phyloP scores from a whole-genome alignment of 2,329 filamentous ascomycete species.

The Cytospora chrysosperma region DNA sequence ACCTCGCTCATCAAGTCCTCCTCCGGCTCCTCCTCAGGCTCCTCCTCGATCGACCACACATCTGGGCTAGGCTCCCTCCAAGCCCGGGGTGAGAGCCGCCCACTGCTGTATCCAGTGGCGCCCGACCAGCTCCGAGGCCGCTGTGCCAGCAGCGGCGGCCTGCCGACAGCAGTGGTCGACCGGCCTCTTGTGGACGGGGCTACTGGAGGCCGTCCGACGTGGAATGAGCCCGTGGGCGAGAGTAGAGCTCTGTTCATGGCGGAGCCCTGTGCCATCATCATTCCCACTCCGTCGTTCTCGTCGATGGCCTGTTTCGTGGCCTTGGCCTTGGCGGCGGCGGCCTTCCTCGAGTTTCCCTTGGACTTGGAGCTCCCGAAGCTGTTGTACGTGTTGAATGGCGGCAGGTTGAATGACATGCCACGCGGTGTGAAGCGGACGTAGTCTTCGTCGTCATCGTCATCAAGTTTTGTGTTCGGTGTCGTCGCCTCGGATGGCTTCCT shows the following conservation, averaged over 20 bases:
- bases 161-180: slow-evolving; percentile 35
- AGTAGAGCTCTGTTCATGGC: slow-evolving; percentile 31
- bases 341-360: slow-evolving; percentile 14
- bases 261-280: slow-evolving; percentile 20
- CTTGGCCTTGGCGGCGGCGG: slow-evolving; percentile 24
- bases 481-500: slow-evolving; percentile 44
- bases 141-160: slow-evolving; percentile 32
- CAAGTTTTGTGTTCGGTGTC: slow-evolving; percentile 30
- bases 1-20: slow-evolving; percentile 49
- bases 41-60: slow-evolving; percentile 60
- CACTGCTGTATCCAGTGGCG: slow-evolving; percentile 24
- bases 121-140: slow-evolving; percentile 32
- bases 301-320: slow-evolving; percentile 9
- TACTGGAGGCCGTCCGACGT: slow-evolving; percentile 15
- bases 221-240: slow-evolving; percentile 29
- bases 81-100: slow-evolving; percentile 45
- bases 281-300: slow-evolving; percentile 18
- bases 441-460: slow-evolving; percentile 47
- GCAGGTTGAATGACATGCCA: slow-evolving; percentile 37
- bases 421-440: slow-evolving; percentile 41
- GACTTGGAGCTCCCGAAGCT: slow-evolving; percentile 22
- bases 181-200: slow-evolving; percentile 25
- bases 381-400: slow-evolving; percentile 30
- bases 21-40: slow-evolving; percentile 58
- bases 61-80: slow-evolving; percentile 60